Evolutionary conservation across 345 rosid genomes (phyloP), one percentile per base, ranked within the genome.

Genomic region (Euclidium syriacum): DNA sequence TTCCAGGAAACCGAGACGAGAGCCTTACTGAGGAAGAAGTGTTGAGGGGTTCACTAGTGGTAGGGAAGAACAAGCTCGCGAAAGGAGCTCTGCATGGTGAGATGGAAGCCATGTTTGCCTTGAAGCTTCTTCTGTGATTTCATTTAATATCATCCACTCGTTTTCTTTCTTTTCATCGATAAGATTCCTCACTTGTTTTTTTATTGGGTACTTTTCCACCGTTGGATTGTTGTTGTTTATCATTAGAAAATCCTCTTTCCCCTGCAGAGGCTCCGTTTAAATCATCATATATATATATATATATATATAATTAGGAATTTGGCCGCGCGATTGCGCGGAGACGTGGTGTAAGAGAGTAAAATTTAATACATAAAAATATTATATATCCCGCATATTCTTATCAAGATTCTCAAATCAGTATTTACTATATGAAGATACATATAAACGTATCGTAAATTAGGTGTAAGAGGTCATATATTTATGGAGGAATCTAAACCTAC

Each of bases 1-100:
- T 5, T 65, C 87, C 92, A 80, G 86, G 78, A 77, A 88, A 85
- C 65, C 56, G 74, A 35, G 87, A 78, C 23, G 69, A 35, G 52
- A 76, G 64, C 33, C 58, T 80, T 34, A 77, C 57, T 3, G 41
- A 18, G 23, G 73, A 59, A 63, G 51, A 40, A 52, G 15, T 54
- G 51, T 52, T 73, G 48, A 42, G 57, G 61, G 72, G 69, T 58
- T 72, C n/a, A n/a, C n/a, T 78, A 40, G 81, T 69, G 35, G 67
- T 50, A 24, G 60, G 36, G 64, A 70, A 62, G 59, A 15, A 22
- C 3, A 56, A 44, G 58, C 66, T 62, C 43, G 46, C 52, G 10
- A 32, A 73, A 68, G 76, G 57, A 26, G 62, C 56, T 54, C 60
- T 75, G 59, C 78, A 81, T 49, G 83, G 52, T 40, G 60, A 23